Conservation (phyloP, 345 rosid species). For the Aethionema arabicum region DNA sequence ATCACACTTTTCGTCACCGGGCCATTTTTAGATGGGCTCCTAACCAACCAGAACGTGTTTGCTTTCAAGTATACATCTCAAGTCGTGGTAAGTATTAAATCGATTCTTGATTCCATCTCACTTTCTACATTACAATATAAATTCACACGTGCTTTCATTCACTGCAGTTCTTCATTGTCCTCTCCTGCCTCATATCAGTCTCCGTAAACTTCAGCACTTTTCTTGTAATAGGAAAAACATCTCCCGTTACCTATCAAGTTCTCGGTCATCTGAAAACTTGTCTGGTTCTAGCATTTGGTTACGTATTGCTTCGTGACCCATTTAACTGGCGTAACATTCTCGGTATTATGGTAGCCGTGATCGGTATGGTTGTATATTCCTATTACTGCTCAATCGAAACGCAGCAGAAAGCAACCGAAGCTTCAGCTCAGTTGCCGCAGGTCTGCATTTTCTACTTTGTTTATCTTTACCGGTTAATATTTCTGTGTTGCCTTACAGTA, state of each 20-base stretch:
- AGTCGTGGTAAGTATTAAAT: conserved; percentile 75
- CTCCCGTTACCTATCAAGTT: conserved; percentile 99
- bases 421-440: conserved; percentile 68
- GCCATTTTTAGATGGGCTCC: conserved; percentile 93
- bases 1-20: conserved; percentile 83
- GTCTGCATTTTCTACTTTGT: conserved; percentile 36
- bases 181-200: conserved; percentile 97
- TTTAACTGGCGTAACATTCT: conserved; percentile 96
- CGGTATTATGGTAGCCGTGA: conserved; percentile 85
- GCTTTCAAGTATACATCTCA: conserved; percentile 96
- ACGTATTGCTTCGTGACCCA: conserved; percentile 84
- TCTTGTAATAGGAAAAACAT: conserved; percentile 97
- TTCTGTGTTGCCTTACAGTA: neutral
- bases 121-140: neutral
- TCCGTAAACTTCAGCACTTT: conserved; percentile 99
- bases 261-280: conserved; percentile 99
- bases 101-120: neutral
- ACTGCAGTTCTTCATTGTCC: conserved; percentile 97
- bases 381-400: conserved; percentile 69
- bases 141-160: conserved; percentile 27
- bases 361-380: conserved; percentile 96
- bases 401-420: conserved; percentile 82
- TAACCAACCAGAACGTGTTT: conserved; percentile 89
- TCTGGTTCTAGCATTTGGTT: conserved; percentile 95
- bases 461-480: neutral